These are phyloP conservation scores for Dothistroma pini DNA, from an alignment of 2,329 filamentous ascomycete genomes.

Conservation along the genomic window DNA sequence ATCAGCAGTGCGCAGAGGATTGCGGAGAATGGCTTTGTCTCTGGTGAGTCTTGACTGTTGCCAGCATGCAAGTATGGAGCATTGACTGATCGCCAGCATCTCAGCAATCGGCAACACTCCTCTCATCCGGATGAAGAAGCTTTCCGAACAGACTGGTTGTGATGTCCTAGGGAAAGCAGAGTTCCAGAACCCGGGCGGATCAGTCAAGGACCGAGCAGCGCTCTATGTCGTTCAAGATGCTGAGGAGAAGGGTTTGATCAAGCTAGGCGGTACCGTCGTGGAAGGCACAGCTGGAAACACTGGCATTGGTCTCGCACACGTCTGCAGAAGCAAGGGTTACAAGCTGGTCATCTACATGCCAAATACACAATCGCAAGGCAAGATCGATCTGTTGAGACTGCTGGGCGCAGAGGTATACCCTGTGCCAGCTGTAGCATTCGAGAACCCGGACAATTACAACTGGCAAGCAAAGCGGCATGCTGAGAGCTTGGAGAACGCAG, in stretches of 20 bases:
- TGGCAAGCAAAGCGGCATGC: constrained; percentile 90
- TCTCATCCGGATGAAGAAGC: constrained; percentile 80
- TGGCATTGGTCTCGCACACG: constrained; percentile 94
- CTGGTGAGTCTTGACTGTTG: constrained; percentile 57
- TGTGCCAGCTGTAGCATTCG: constrained; percentile 91
- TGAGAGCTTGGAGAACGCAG: constrained; percentile 78
- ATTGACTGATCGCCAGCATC: constrained; percentile 24
- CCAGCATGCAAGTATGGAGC: background rate
- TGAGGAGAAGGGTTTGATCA: constrained; percentile 78
- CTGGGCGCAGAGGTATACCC: constrained; percentile 94
- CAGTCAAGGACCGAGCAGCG: constrained; percentile 93
- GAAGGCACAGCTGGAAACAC: constrained; percentile 98
- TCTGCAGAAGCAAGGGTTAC: constrained; percentile 89
- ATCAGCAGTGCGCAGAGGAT: constrained; percentile 78
- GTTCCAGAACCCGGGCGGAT: constrained; percentile 97
- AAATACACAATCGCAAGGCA: constrained; percentile 96
- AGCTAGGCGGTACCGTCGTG: constrained; percentile 86
- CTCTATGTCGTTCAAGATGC: constrained; percentile 92
- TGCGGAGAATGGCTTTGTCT: constrained; percentile 69
- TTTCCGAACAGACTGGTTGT: constrained; percentile 89
- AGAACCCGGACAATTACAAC: constrained; percentile 96
- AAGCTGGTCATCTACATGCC: constrained; percentile 99
- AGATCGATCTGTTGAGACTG: constrained; percentile 87
- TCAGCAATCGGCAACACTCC: constrained; percentile 96
- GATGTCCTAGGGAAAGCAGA: constrained; percentile 95